Conservation (phyloP, 106 monocot species). For the Apostasia shenzhenica region DNA sequence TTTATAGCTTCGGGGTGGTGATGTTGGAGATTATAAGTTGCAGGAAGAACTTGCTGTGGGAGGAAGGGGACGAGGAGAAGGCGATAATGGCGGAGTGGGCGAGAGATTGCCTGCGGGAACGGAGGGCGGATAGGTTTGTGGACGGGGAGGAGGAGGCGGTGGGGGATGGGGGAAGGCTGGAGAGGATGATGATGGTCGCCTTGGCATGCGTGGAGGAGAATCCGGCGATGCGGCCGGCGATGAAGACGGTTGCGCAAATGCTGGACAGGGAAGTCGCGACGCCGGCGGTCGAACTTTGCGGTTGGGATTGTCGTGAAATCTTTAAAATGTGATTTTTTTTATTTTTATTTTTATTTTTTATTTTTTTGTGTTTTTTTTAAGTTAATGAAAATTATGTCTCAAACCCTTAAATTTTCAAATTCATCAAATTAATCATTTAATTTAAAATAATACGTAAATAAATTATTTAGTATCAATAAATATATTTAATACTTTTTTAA, state of each 20-base stretch:
- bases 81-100: neutral
- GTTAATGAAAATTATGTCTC: too few species aligned
- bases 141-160: slow-evolving; percentile 20
- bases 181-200: slow-evolving; percentile 24
- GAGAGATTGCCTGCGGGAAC: slow-evolving; percentile 6
- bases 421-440: too few species aligned
- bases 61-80: neutral
- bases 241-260: slow-evolving; percentile 29
- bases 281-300: too few species aligned
- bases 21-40: slow-evolving; percentile 37
- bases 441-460: too few species aligned
- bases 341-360: too few species aligned
- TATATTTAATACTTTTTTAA: too few species aligned
- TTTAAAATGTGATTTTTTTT: too few species aligned
- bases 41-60: slow-evolving; percentile 12
- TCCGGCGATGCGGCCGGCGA: slow-evolving; percentile 14
- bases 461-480: too few species aligned
- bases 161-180: slow-evolving; percentile 8
- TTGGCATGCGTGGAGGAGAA: slow-evolving; percentile 19
- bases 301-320: too few species aligned
- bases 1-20: slow-evolving; percentile 47
- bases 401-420: too few species aligned
- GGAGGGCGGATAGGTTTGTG: slow-evolving; percentile 25
- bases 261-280: slow-evolving; percentile 11
- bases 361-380: too few species aligned